Percentiles rank a stretch among this genome's conserved stretches.
These are phyloP conservation scores for Colletotrichum eremochloae DNA, from an alignment of 2,329 filamentous ascomycete species.

Conservation along the genomic window DNA sequence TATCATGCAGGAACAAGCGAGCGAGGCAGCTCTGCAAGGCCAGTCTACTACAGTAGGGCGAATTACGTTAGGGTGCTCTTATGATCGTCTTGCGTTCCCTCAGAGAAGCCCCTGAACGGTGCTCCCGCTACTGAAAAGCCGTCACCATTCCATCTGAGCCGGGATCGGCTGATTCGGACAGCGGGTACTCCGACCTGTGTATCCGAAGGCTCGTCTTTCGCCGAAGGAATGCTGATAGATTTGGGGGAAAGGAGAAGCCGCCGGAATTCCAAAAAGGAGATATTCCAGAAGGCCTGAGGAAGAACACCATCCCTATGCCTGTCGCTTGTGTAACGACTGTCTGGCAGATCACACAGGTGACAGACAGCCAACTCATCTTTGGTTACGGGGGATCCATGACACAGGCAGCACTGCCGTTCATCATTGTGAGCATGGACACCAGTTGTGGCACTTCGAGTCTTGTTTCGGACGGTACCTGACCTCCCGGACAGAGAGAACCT, in stretches of 20 bases:
- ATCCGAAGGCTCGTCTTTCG: not conserved
- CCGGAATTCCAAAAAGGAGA: slow-evolving; percentile 27
- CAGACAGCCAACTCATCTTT: slow-evolving; percentile 9
- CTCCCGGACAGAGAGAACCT: slow-evolving; percentile 13
- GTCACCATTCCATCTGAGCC: slow-evolving; percentile 10
- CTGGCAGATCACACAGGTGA: slow-evolving; percentile 28
- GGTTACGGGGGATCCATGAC: slow-evolving; percentile 18
- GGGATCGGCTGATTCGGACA: slow-evolving; percentile 28
- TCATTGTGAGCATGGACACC: slow-evolving; percentile 6
- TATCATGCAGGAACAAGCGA: slow-evolving; percentile 26
- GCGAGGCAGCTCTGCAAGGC: slow-evolving; percentile 20
- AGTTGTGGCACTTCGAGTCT: slow-evolving; percentile 33
- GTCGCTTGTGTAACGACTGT: slow-evolving; percentile 30
- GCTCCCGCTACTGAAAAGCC: not conserved
- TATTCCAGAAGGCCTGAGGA: slow-evolving; percentile 34
- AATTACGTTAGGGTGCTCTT: slow-evolving; percentile 16
- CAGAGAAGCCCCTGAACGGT: slow-evolving; percentile 3
- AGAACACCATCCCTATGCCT: slow-evolving; percentile 25
- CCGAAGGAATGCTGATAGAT: not conserved
- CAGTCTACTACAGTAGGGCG: slow-evolving; percentile 1
- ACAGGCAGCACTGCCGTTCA: slow-evolving; percentile 3
- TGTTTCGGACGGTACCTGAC: slow-evolving; percentile 32
- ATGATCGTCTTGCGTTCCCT: slow-evolving; percentile 27
- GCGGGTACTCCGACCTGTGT: slow-evolving; percentile 11
- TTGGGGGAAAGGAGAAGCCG: not conserved